These are phyloP conservation scores for Xylariaceae sp. DNA, from an alignment of 2,329 filamentous ascomycete genomes.

Conservation along the genomic window DNA sequence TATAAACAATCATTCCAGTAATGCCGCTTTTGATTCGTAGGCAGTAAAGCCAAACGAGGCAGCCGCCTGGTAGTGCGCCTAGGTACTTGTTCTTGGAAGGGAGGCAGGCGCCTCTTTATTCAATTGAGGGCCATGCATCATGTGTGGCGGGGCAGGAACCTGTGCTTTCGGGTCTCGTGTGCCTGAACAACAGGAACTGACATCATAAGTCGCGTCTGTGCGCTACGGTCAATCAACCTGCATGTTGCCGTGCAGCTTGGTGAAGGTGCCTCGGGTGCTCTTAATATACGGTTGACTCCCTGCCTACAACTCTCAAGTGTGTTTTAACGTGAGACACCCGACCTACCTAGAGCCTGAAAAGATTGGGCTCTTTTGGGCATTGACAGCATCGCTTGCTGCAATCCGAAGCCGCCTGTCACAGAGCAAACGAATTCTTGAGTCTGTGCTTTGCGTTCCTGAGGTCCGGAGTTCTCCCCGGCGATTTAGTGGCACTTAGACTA, in stretches of 20 bases:
- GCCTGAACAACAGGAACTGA: background rate
- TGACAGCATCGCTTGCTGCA: background rate
- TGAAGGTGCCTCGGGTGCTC: background rate
- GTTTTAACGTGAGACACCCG: background rate
- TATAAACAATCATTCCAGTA: background rate
- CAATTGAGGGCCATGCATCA: background rate
- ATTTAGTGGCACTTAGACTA: background rate
- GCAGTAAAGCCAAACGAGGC: too few species aligned
- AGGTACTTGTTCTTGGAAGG: background rate
- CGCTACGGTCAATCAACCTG: background rate
- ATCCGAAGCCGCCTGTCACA: slow-evolving; percentile 8
- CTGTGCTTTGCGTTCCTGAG: background rate
- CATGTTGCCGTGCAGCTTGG: background rate
- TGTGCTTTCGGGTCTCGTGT: background rate
- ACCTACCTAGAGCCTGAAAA: background rate
- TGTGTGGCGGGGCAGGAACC: background rate
- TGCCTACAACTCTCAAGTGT: background rate
- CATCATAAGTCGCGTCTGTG: background rate
- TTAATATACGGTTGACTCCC: background rate
- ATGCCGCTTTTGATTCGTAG: background rate
- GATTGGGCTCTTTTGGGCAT: background rate
- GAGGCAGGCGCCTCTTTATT: background rate
- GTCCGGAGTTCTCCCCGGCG: background rate
- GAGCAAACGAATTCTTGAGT: background rate
- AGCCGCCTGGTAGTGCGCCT: background rate